Evolutionary conservation across 2,329 filamentous ascomycete species (phyloP).

Genomic region (Penicillium sp.): DNA sequence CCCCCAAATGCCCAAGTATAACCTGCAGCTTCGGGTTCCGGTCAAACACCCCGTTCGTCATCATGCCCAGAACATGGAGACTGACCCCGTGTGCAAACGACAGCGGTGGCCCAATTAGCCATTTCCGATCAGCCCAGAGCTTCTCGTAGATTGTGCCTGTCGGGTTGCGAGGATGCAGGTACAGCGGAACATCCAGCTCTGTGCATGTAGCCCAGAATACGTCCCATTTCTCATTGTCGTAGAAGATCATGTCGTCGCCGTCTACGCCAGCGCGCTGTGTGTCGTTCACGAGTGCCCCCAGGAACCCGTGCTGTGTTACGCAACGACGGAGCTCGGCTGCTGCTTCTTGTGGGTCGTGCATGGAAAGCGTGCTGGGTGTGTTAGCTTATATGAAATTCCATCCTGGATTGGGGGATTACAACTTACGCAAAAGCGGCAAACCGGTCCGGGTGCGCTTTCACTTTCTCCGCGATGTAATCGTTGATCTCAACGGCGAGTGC

Average conservation of each 20-base stretch:
- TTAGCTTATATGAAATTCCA: background rate
- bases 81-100: slow-evolving; percentile 59
- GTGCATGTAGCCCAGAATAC: slow-evolving; percentile 59
- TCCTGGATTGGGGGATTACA: background rate
- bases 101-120: slow-evolving; percentile 59
- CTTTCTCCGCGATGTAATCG: slow-evolving; percentile 46
- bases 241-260: slow-evolving; percentile 63
- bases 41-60: slow-evolving; percentile 53
- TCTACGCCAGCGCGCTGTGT: slow-evolving; percentile 58
- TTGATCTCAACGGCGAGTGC: slow-evolving; percentile 48
- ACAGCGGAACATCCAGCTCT: slow-evolving; percentile 63
- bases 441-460: slow-evolving; percentile 43
- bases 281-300: slow-evolving; percentile 62
- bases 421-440: slow-evolving; percentile 46
- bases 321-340: slow-evolving; percentile 45
- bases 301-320: slow-evolving; percentile 59
- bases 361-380: slow-evolving; percentile 32
- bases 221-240: slow-evolving; percentile 58
- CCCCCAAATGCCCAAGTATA: slow-evolving; percentile 50
- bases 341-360: slow-evolving; percentile 43
- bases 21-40: slow-evolving; percentile 48
- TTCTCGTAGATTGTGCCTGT: slow-evolving; percentile 57
- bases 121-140: slow-evolving; percentile 58
- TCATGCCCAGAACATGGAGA: slow-evolving; percentile 55
- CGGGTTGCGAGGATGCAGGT: slow-evolving; percentile 61